phyloP scores from a whole-genome alignment of 1,139 yeast genomes.

The Ogataea hybrid region DNA sequence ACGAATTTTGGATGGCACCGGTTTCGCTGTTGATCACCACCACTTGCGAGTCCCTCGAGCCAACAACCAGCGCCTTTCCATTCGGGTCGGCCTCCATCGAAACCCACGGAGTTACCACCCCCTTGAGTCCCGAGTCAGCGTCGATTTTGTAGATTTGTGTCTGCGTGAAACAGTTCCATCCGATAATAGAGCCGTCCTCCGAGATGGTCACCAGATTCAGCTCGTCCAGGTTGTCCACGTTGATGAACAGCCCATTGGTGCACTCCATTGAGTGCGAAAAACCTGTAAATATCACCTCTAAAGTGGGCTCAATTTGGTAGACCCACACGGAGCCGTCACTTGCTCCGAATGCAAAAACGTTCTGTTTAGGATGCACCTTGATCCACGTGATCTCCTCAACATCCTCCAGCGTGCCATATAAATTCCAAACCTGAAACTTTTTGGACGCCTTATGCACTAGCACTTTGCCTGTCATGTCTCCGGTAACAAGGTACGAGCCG shows the following conservation, averaged over 20 bases:
- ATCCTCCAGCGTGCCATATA: slow-evolving; percentile 71
- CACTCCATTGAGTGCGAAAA: slow-evolving; percentile 78
- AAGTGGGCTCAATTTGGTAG: slow-evolving; percentile 66
- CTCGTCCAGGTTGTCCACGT: slow-evolving; percentile 58
- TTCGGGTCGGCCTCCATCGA: slow-evolving; percentile 47
- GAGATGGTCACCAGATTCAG: slow-evolving; percentile 71
- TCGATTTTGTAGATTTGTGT: slow-evolving; percentile 64
- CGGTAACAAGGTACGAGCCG: slow-evolving; percentile 79
- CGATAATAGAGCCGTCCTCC: slow-evolving; percentile 84
- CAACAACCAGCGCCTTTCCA: slow-evolving; percentile 57
- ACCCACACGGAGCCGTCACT: slow-evolving; percentile 95
- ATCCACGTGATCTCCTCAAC: slow-evolving; percentile 86
- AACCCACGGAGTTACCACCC: slow-evolving; percentile 86
- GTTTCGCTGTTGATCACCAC: slow-evolving; percentile 70
- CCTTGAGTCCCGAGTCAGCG: slow-evolving; percentile 61
- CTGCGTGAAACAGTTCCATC: slow-evolving; percentile 87
- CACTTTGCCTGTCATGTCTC: slow-evolving; percentile 91
- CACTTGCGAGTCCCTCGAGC: slow-evolving; percentile 84
- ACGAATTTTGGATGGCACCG: slow-evolving; percentile 68
- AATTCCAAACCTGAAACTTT: slow-evolving; percentile 81
- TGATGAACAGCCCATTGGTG: slow-evolving; percentile 72
- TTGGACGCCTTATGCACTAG: slow-evolving; percentile 69
- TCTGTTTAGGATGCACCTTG: slow-evolving; percentile 70
- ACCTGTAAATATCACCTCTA: slow-evolving; percentile 75
- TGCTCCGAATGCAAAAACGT: slow-evolving; percentile 91